phyloP scores from a whole-genome alignment of 306 rosid species.

The Acacia confusa region DNA sequence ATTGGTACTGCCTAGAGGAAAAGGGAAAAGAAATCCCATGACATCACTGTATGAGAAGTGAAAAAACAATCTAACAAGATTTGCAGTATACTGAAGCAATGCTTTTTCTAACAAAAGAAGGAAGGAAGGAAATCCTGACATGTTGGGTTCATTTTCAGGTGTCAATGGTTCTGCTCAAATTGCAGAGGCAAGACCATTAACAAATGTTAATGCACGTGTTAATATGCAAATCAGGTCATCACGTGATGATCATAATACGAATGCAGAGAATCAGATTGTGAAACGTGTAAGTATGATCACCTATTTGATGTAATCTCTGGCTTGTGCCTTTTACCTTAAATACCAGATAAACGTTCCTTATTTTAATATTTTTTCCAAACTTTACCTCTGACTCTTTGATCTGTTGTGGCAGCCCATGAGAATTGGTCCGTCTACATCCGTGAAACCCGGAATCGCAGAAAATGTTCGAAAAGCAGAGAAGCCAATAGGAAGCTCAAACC shows the following conservation, averaged over 20 bases:
- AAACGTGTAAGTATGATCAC: constrained; percentile 47
- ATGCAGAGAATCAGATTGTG: constrained; percentile 34
- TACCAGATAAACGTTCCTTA: neutral
- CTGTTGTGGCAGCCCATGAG: constrained; percentile 43
- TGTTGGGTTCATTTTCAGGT: constrained; percentile 43
- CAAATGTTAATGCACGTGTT: constrained; percentile 33
- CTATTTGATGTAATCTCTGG: constrained; percentile 21
- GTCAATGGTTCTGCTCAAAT: constrained; percentile 37
- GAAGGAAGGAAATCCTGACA: constrained; percentile 12
- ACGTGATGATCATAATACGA: constrained; percentile 34
- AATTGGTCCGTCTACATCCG: constrained; percentile 46
- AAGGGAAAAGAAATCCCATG: neutral
- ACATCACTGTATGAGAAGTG: neutral
- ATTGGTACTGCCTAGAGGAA: constrained; percentile 17
- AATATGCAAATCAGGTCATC: constrained; percentile 48
- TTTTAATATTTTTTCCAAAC: too few species aligned
- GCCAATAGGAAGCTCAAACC: constrained; percentile 37
- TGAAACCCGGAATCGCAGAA: constrained; percentile 32
- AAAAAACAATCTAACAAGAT: neutral
- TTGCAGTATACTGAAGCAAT: neutral
- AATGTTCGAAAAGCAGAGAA: constrained; percentile 38
- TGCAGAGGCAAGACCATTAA: constrained; percentile 35
- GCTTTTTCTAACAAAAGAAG: neutral
- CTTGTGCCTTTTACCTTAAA: neutral
- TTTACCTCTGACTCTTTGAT: too few species aligned